Percentiles rank a stretch among this genome's conserved stretches.
Evolutionary conservation across 768 basidiomycete species (phyloP).

Genomic region (Lactifluus pinguis): DNA sequence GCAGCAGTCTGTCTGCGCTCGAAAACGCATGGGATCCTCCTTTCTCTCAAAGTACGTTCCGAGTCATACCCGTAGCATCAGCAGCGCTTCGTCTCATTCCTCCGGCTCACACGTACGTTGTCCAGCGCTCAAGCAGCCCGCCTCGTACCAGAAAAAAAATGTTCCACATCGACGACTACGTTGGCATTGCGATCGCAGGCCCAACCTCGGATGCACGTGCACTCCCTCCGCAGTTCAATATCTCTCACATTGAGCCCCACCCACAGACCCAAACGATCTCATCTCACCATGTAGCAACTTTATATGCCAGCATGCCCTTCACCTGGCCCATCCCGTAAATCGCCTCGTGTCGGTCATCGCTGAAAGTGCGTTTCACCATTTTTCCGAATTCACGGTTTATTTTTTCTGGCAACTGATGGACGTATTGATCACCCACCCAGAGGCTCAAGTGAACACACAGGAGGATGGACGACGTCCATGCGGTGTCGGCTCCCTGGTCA

Average conservation of each 20-base stretch:
- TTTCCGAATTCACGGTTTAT: too few relatives aligned
- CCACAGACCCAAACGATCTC: too few relatives aligned
- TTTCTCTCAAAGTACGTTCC: constrained; percentile 77
- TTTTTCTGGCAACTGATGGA: too few relatives aligned
- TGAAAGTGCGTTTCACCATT: constrained; percentile 69
- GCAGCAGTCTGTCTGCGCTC: constrained; percentile 96
- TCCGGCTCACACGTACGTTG: neutral
- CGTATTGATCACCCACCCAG: constrained; percentile 35
- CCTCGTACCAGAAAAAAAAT: constrained; percentile 99
- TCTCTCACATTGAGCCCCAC: too few relatives aligned
- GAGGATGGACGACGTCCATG: constrained; percentile 96
- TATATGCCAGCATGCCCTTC: constrained; percentile 96
- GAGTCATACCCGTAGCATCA: neutral
- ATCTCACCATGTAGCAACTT: constrained; percentile 69
- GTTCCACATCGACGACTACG: constrained; percentile 98
- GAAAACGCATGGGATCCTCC: constrained; percentile 49
- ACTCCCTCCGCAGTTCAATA: constrained; percentile 59
- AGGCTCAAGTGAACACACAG: constrained; percentile 98
- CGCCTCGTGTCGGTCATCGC: constrained; percentile 90
- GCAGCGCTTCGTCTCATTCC: neutral
- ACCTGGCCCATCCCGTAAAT: constrained; percentile 88
- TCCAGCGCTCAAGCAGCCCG: constrained; percentile 89
- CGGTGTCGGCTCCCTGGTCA: constrained; percentile 96
- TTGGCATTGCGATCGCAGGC: constrained; percentile 99
- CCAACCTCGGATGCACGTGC: constrained; percentile 94